Percentiles rank a stretch among this genome's conserved stretches.
Conservation (phyloP, 2,329 filamentous ascomycete genomes). For the Talaromyces verruculosus region DNA sequence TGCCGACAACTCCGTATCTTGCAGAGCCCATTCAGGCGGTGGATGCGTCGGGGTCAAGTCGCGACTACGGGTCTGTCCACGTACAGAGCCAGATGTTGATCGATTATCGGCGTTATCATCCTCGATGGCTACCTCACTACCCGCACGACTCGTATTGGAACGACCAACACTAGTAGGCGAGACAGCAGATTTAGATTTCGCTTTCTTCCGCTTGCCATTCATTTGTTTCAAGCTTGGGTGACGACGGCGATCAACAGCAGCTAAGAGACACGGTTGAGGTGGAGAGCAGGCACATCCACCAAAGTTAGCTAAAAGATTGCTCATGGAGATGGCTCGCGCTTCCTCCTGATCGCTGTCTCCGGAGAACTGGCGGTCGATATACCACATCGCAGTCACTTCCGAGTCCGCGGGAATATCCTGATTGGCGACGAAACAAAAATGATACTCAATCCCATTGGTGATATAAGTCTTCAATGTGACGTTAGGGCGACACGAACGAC, state of each 20-base stretch:
- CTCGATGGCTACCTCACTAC: conserved; percentile 56
- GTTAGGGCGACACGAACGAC: conserved; percentile 88
- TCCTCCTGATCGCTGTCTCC: conserved; percentile 41
- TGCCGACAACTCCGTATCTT: conserved; percentile 57
- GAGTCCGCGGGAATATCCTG: conserved; percentile 64
- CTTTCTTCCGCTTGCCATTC: conserved; percentile 51
- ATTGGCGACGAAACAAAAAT: conserved; percentile 89
- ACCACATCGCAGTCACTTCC: conserved; percentile 53
- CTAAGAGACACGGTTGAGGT: conserved; percentile 41
- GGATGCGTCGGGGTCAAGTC: conserved; percentile 61
- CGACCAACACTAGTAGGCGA: conserved; percentile 57
- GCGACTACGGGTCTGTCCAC: conserved; percentile 58
- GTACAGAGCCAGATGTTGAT: conserved; percentile 58
- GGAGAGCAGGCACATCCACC: conserved; percentile 51
- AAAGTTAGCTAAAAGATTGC: conserved; percentile 51
- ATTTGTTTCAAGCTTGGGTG: conserved; percentile 42
- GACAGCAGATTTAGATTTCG: conserved; percentile 46
- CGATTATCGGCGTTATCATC: conserved; percentile 57
- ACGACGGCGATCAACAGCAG: conserved; percentile 46
- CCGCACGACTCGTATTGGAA: conserved; percentile 58
- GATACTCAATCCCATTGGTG: conserved; percentile 73
- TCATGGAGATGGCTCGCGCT: conserved; percentile 46
- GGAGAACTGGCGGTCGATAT: conserved; percentile 44
- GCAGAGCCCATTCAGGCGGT: conserved; percentile 47
- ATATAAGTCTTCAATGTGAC: conserved; percentile 84